These are phyloP conservation scores for Dactylellina leptospora DNA, from an alignment of 2,329 filamentous ascomycete species.

Conservation along the genomic window DNA sequence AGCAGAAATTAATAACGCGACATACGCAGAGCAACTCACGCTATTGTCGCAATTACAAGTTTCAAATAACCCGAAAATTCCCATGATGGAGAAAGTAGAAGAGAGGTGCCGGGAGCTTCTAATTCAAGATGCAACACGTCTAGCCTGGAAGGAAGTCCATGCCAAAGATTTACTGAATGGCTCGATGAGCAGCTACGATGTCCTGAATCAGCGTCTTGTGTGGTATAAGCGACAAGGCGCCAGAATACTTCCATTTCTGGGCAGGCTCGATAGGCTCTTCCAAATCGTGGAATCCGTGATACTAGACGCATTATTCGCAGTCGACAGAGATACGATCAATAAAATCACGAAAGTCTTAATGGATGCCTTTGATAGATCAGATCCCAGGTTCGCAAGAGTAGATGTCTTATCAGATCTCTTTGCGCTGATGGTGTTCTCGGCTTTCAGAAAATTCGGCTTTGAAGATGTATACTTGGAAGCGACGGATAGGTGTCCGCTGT, in stretches of 20 bases:
- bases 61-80: conserved; percentile 24
- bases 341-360: conserved; percentile 60
- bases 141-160: conserved; percentile 41
- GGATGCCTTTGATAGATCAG: conserved; percentile 58
- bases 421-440: conserved; percentile 68
- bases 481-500: conserved; percentile 70
- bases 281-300: conserved; percentile 57
- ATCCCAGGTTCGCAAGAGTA: conserved; percentile 56
- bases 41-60: conserved; percentile 43
- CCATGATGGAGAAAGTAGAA: conserved; percentile 29
- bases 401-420: conserved; percentile 67
- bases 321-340: conserved; percentile 59
- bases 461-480: conserved; percentile 72
- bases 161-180: conserved; percentile 34
- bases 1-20: conserved; percentile 42
- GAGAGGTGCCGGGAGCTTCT: conserved; percentile 29
- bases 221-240: conserved; percentile 56
- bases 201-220: conserved; percentile 56
- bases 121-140: conserved; percentile 34
- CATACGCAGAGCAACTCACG: conserved; percentile 39
- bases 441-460: conserved; percentile 67
- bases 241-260: conserved; percentile 53
- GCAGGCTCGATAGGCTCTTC: conserved; percentile 56
- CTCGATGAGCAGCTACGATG: conserved; percentile 56
- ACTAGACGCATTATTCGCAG: conserved; percentile 58